A percentile compares a stretch with the other conserved stretches of the same genome.
Evolutionary conservation across 1,139 yeast genomes (phyloP).

Genomic region (Yamadazyma diospyri): DNA sequence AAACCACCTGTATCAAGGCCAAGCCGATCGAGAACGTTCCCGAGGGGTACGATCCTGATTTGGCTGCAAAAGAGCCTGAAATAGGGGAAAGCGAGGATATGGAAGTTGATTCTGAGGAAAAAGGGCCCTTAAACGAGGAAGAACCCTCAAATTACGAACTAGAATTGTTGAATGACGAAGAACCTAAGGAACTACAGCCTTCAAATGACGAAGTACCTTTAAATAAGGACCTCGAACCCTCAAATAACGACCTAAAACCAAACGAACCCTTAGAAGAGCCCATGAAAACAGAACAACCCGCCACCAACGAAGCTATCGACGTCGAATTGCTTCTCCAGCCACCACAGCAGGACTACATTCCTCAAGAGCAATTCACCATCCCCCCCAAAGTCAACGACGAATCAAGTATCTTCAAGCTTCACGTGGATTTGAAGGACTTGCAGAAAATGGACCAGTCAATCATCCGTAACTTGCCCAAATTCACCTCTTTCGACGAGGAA

Average conservation of each 20-base stretch:
- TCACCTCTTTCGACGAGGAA: conserved; percentile 43
- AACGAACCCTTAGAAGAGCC: background rate
- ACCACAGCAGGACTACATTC: conserved; percentile 3
- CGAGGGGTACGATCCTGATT: background rate
- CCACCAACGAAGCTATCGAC: conserved; percentile 9
- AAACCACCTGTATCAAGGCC: conserved; percentile 55
- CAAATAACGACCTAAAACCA: background rate
- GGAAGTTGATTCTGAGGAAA: conserved; percentile 8
- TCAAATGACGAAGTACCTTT: background rate
- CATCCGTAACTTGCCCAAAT: conserved; percentile 51
- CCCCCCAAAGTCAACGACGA: conserved; percentile 13
- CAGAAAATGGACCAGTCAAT: conserved; percentile 54
- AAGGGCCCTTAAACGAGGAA: conserved; percentile 4
- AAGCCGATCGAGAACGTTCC: conserved; percentile 17
- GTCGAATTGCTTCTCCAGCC: conserved; percentile 10
- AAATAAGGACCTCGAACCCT: background rate
- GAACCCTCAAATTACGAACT: conserved; percentile 9
- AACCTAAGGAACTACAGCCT: conserved; percentile 5
- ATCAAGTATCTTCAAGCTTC: conserved; percentile 54
- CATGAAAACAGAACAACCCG: background rate
- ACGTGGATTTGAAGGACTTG: conserved; percentile 49
- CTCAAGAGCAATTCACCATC: conserved; percentile 5
- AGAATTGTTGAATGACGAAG: conserved; percentile 7
- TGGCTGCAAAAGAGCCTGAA: conserved; percentile 9
- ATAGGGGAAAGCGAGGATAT: conserved; percentile 10